Percentiles rank a stretch among this genome's conserved stretches.
These are phyloP conservation scores for Tripidium arundinaceum DNA, from an alignment of 202 grass and related monocot genomes.

Conservation along the genomic window DNA sequence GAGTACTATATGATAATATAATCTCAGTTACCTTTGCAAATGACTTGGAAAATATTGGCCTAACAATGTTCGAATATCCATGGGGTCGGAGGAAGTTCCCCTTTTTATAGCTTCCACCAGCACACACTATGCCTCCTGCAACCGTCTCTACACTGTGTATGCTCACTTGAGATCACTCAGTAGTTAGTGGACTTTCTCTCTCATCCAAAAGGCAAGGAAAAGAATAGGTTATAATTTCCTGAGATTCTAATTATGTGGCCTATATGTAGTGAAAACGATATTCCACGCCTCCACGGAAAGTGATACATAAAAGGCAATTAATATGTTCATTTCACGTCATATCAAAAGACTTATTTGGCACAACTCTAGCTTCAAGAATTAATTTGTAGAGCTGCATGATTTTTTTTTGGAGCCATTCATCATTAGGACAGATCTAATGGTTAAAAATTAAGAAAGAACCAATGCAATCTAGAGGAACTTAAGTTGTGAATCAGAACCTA, in stretches of 20 bases:
- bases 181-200: too few relatives aligned
- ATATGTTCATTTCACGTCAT: background rate
- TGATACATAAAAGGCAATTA: background rate
- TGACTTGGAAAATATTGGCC: background rate
- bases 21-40: background rate
- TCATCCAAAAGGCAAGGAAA: background rate
- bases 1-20: too few relatives aligned
- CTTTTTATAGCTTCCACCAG: background rate
- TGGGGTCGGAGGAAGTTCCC: background rate
- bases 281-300: background rate
- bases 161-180: background rate
- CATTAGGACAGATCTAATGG: too few relatives aligned
- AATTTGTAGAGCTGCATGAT: too few relatives aligned
- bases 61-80: too few relatives aligned
- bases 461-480: too few relatives aligned
- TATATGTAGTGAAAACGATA: slow-evolving; percentile 32
- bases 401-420: too few relatives aligned
- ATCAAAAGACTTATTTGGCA: background rate
- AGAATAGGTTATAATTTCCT: background rate
- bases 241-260: background rate
- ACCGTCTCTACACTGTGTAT: too few relatives aligned
- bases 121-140: too few relatives aligned
- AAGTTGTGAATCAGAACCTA: too few relatives aligned
- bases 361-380: background rate
- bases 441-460: too few relatives aligned